phyloP scores from a whole-genome alignment of 73 alveolate genomes.

The Effrenium voratum region DNA sequence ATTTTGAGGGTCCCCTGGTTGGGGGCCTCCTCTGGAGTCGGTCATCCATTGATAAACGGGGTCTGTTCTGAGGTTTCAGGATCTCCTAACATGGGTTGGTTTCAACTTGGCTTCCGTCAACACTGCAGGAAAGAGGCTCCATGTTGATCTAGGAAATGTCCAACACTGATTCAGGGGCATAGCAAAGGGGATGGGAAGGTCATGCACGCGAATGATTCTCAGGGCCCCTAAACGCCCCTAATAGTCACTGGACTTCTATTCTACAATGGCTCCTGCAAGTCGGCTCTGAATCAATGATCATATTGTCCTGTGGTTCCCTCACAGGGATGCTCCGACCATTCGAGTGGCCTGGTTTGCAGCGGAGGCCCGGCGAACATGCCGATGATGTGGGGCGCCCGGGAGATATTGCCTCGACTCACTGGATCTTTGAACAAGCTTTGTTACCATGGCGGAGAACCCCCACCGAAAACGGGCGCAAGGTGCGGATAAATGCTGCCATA shows the following conservation, averaged over 20 bases:
- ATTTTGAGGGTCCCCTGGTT: too few species aligned
- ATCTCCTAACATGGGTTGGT: too few species aligned
- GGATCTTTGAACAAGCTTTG: background rate
- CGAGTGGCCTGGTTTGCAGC: background rate
- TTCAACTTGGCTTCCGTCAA: too few species aligned
- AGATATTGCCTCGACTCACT: background rate
- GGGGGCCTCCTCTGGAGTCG: too few species aligned
- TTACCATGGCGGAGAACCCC: background rate
- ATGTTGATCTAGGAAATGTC: too few species aligned
- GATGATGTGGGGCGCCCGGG: slow-evolving; percentile 8
- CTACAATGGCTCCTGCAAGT: background rate
- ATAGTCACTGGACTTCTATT: background rate
- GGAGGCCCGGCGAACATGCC: slow-evolving; percentile 56
- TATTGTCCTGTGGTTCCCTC: background rate
- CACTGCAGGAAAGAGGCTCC: too few species aligned
- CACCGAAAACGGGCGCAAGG: background rate
- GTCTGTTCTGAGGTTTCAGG: too few species aligned
- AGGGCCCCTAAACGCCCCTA: background rate
- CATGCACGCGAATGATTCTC: background rate
- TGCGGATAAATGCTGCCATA: background rate
- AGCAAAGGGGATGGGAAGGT: background rate
- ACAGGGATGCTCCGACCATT: background rate
- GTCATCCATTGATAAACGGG: too few species aligned
- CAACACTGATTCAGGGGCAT: too few species aligned
- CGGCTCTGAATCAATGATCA: background rate